These are phyloP conservation scores for Hypholoma fasciculare DNA, from an alignment of 768 basidiomycete species.

Conservation along the genomic window DNA sequence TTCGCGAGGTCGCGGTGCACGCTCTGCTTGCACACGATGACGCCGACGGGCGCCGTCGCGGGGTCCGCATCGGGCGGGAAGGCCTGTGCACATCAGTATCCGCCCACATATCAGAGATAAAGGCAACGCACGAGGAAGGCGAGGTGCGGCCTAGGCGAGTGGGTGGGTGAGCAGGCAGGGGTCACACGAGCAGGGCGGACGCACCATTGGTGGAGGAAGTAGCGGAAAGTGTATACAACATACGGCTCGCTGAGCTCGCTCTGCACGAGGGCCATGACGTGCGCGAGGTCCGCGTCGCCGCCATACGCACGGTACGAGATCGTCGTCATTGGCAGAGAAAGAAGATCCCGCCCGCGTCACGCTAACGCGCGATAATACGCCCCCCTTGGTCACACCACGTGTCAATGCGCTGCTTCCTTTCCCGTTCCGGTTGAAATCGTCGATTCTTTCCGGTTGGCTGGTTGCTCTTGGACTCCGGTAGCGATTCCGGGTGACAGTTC, in stretches of 20 bases:
- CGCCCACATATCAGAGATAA: not conserved
- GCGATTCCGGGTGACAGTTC: too few species aligned
- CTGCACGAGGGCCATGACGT: slow-evolving; percentile 87
- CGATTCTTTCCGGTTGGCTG: too few species aligned
- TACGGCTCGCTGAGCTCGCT: slow-evolving; percentile 95
- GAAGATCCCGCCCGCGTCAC: too few species aligned
- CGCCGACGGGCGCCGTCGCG: slow-evolving; percentile 69
- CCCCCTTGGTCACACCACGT: too few species aligned
- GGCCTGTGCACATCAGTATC: not conserved
- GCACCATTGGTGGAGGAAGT: slow-evolving; percentile 95
- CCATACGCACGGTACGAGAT: slow-evolving; percentile 72
- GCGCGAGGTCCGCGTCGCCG: slow-evolving; percentile 77
- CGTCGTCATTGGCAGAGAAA: not conserved
- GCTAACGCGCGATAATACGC: too few species aligned
- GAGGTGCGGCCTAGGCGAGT: slow-evolving; percentile 76
- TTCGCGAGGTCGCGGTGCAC: slow-evolving; percentile 73
- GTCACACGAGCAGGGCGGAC: slow-evolving; percentile 38
- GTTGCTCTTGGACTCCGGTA: too few species aligned
- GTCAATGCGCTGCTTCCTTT: too few species aligned
- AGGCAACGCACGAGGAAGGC: slow-evolving; percentile 58
- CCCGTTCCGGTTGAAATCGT: too few species aligned
- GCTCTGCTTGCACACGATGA: slow-evolving; percentile 97
- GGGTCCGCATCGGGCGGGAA: not conserved
- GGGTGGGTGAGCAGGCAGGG: slow-evolving; percentile 13
- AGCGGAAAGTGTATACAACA: slow-evolving; percentile 94